Evolutionary conservation across 78 protist genomes (phyloP).

Genomic region (Pirum gemmata): DNA sequence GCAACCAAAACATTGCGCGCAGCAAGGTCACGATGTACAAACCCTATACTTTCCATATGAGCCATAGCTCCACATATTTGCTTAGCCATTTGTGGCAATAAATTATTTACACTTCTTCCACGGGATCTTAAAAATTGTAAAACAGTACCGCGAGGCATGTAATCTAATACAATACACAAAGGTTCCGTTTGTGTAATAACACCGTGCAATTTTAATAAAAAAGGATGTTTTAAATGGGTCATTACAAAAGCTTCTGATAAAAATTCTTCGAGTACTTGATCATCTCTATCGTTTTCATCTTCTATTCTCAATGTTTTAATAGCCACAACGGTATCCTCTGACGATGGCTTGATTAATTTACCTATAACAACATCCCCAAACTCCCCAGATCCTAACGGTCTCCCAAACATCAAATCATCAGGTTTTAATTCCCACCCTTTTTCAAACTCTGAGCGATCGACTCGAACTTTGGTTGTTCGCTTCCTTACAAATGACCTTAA

Average conservation of each 20-base stretch:
- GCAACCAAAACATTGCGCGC: constrained; percentile 12
- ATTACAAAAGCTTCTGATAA: constrained; percentile 23
- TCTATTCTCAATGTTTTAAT: not conserved
- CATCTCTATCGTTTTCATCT: not conserved
- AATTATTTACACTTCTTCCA: not conserved
- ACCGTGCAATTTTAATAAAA: not conserved
- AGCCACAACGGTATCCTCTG: not conserved
- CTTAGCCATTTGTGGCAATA: not conserved
- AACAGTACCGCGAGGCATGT: not conserved
- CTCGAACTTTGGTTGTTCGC: not conserved
- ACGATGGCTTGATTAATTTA: not conserved
- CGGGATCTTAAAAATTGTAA: not conserved
- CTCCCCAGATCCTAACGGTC: constrained; percentile 8
- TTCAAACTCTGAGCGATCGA: not conserved
- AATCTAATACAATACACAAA: not conserved
- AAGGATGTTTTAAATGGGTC: constrained; percentile 5
- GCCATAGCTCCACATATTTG: constrained; percentile 34
- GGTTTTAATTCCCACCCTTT: not conserved
- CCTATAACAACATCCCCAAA: constrained; percentile 36
- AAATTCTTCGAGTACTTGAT: not conserved
- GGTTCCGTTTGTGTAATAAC: not conserved
- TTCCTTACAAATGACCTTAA: not conserved
- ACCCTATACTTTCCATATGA: not conserved
- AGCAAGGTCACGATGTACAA: constrained; percentile 40
- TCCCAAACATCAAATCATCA: not conserved